These are phyloP conservation scores for Apium graveolens DNA, from an alignment of 129 eudicot genomes.

Conservation along the genomic window DNA sequence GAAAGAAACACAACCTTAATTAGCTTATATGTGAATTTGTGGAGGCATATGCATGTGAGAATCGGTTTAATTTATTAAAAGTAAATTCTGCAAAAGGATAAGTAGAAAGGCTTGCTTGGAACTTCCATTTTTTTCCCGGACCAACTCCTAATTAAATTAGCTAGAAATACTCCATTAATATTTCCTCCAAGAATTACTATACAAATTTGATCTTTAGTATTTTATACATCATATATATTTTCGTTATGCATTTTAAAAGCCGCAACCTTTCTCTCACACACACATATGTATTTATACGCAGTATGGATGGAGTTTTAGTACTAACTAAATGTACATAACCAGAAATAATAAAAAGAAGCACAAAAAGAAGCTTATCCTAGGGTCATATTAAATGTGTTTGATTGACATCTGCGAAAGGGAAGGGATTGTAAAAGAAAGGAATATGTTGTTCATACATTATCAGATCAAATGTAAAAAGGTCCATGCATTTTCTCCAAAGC, in stretches of 20 bases:
- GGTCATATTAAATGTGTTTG: neutral
- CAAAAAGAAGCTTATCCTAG: neutral
- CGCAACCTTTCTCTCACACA: too few species aligned
- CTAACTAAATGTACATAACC: neutral
- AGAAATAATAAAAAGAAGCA: neutral
- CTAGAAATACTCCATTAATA: neutral
- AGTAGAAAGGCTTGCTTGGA: neutral
- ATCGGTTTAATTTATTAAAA: too few species aligned
- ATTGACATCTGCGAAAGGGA: neutral
- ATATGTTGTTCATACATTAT: neutral
- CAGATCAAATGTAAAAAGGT: neutral
- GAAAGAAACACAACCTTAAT: neutral
- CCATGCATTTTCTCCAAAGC: neutral
- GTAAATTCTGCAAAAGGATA: neutral
- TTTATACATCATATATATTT: too few species aligned
- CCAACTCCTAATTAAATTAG: neutral
- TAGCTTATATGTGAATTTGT: neutral
- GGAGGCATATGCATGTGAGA: neutral
- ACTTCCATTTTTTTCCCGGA: neutral
- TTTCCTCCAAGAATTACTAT: neutral
- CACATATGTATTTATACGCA: neutral
- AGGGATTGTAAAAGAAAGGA: neutral
- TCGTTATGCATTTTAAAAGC: neutral
- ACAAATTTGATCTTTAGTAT: too few species aligned
- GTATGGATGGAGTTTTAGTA: neutral